These are phyloP conservation scores for Phtheirospermum japonicum DNA, from an alignment of 257 asterid genomes.

Conservation along the genomic window DNA sequence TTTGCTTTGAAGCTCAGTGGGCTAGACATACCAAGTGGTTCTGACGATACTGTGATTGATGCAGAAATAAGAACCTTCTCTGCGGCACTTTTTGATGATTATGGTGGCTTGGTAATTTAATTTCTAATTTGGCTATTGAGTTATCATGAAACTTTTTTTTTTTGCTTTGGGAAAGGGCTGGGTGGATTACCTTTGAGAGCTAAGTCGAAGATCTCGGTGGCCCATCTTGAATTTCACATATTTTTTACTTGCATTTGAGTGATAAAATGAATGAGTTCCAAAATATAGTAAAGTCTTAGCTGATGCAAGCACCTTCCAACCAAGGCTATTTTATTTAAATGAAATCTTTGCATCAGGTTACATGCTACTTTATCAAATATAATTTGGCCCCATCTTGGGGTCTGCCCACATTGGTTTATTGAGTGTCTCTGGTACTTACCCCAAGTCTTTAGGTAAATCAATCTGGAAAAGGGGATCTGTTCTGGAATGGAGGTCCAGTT, in stretches of 20 bases:
- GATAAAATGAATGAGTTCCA: not conserved
- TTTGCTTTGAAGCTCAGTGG: slow-evolving; percentile 84
- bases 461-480: not conserved
- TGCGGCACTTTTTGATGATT: slow-evolving; percentile 93
- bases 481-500: not conserved
- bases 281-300: not conserved
- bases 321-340: not conserved
- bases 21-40: slow-evolving; percentile 53
- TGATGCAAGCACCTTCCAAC: not conserved
- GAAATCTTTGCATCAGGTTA: not conserved
- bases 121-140: slow-evolving; percentile 10
- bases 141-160: slow-evolving; percentile 5
- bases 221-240: not conserved
- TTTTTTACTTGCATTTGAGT: not conserved
- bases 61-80: slow-evolving; percentile 89
- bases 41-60: slow-evolving; percentile 64
- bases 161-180: not conserved
- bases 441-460: not conserved
- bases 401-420: not conserved
- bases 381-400: slow-evolving; percentile 7
- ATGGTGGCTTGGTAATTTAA: slow-evolving; percentile 79
- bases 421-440: slow-evolving; percentile 9
- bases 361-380: not conserved
- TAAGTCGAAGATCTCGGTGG: too few species aligned
- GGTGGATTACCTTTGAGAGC: too few species aligned